Base-by-base conservation (phyloP, 495 filamentous ascomycete genomes). In the Friedmanniomyces endolithicus region DNA sequence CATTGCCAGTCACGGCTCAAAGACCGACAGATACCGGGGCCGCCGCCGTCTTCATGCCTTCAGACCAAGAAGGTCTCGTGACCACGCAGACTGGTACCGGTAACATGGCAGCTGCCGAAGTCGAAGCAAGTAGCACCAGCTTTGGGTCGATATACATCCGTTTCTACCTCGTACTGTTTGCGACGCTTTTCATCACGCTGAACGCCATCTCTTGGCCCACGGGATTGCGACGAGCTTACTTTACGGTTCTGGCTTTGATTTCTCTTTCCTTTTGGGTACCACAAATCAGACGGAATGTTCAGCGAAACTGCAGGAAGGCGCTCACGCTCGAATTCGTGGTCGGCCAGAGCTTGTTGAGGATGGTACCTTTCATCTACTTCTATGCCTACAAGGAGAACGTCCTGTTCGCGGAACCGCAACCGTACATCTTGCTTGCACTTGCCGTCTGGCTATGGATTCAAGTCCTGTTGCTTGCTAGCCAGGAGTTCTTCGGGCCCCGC, bases 401-500 rank as follows among this genome's bases (percentile, higher is more conserved):
- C 16, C 68, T 94, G 8, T 88, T 88, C 58, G 77, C 85, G n/a
- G 78, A 84, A 23, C 75, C 79, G 0, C 85, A 95, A 62, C 71
- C 70, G 55, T 75, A 67, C 23, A 77, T 79, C 4, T 81, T 88
- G 34, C 62, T 73, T 23, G 67, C 76, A 2, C 74, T 95, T 47
- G 74, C 74, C 7, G 83, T 75, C 17, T 98, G 90, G 92, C 71
- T 95, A n/a, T 94, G 90, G 88, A 52, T 87, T n/a, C 92, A 98
- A 67, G 78, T 90, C 33, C 82, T 86, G 70, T 65, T 85, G 12
- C 71, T 98, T 14, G 76, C 72, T 1, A 82, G 78, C 55, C 90
- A 98, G 70, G 84, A 88, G 55, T 72, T 95, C 19, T 70, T 95
- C n/a, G 92, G 90, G 0, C 88, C 90, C 0, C 70, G 92, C 41